Evolutionary conservation across 2,329 filamentous ascomycete genomes (phyloP), one percentile per base, ranked within the genome.

Genomic region (Apiospora hydei): DNA sequence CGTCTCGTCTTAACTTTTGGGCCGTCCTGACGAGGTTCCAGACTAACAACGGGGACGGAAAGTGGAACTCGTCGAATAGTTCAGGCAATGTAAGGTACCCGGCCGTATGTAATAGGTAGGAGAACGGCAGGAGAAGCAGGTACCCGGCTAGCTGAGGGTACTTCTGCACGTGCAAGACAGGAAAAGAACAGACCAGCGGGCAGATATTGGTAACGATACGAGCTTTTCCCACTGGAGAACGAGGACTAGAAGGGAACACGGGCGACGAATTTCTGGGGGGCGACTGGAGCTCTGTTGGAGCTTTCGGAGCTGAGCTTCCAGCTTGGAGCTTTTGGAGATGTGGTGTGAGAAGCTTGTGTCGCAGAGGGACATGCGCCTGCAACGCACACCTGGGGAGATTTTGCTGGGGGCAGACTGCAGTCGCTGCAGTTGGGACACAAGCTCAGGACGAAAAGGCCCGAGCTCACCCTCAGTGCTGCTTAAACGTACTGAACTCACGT

Each of bases 131-230:
- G 41, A 8, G 34, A 64, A 64, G 57, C 26, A 57, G 8, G 34
- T 64, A 64, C 34, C 57, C 34, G 18, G 34, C 57, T 41, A 41
- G 77, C 71, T 71, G 69, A 18, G 72, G 68, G 8, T 57, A 43
- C 67, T 72, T 73, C 72, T 73, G 70, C 74, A 76, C 73, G 75
- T 77, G 78, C 78, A 75, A 76, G 77, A 76, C 72, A 75, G 72
- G 72, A 75, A 78, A 78, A 61, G 53, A 61, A 61, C 18, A n/a
- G 53, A 61, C 53, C 53, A 61, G 53, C 41, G 2, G 41, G 41
- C 30, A n/a, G 53, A 8, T 38, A 38, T n/a, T 77, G 76, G 75
- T 75, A 77, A 74, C 73, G 75, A 77, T 71, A 75, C 71, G 71
- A 76, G 78, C 77, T 77, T 49, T 49, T 77, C 47, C 24, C n/a